Base-by-base conservation (phyloP, 2,329 filamentous ascomycete genomes). In the Juglanconis oblonga region DNA sequence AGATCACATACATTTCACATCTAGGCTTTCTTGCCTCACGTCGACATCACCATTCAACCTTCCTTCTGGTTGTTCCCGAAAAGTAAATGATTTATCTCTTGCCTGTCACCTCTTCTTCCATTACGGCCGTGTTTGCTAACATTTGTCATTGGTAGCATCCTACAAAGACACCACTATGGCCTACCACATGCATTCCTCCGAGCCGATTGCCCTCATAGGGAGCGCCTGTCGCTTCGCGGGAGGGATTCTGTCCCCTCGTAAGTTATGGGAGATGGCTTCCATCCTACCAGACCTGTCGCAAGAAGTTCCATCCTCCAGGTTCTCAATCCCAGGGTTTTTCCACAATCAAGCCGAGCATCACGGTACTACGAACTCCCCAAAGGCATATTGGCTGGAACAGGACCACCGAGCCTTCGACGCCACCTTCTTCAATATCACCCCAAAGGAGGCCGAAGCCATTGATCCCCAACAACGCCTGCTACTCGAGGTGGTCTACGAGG, bases 381-480 rank as follows among this genome's bases (percentile, higher is more conserved):
- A 69, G 52, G 70, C 65, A 1, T 74, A 74, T 57, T 74, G 68
- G 57, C 63, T 74, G 10, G 67, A 71, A 2, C 66, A 71, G 33
- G 67, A 73, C 40, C 65, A 69, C 6, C 66, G 68, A 3, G 61
- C 65, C 33, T 74, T 74, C 42, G 72, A 76, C 9, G 66, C 73
- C 4, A 66, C 69, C 4, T 79, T 80, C 65, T 73, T 77, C 66
- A 72, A 70, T 48, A 74, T 76, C 61, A 69, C 71, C 0, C 71
- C 72, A 2, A 71, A 68, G n/a, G 74, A 76, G 58, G 73, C 73
- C 31, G 71, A 72, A 58, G 68, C 71, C 11, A 72, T 76, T 38
- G 72, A 74, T 40, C 72, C 72, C 0, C 72, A 74, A 58, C 72
- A 74, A 52, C 68, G 72, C 4, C 61, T 75, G 51, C 64, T 71